Base-by-base conservation (phyloP, 768 basidiomycete genomes). In the Leccinellum albellum region DNA sequence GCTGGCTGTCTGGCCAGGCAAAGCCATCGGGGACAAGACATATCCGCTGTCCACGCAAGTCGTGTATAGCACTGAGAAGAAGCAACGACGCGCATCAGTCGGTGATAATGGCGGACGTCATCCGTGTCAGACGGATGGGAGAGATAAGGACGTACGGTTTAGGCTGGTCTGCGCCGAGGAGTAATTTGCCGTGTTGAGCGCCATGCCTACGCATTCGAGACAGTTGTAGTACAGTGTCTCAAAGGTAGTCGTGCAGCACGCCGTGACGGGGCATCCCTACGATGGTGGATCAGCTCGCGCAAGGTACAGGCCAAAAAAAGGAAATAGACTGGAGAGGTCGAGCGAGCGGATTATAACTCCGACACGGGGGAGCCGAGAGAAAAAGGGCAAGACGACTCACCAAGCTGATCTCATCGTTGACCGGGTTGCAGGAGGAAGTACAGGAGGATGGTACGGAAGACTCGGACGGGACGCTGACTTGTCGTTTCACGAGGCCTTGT, bases 181-280 rank as follows among this genome's bases (percentile, higher is more conserved):
- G 49, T 61, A 79, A 55, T 74, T 70, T 20, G 45, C 54, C 5
- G 61, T 51, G 45, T 72, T 55, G 32, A 65, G 23, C 2, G 70
- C 66, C 2, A 53, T 26, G 12, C 71, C 76, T 24, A 75, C 64
- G 55, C 81, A 82, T 4, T 64, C 33, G 59, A 79, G 65, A 57
- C 81, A 82, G 47, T 74, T 65, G 66, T 72, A 79, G 61, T 76
- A 79, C 4, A 59, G 53, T 0, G 61, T 68, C 56, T 77, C 73
- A 55, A 80, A 82, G 6, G 57, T 61, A 12, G 66, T 55, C 6
- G 74, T 68, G 62, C 81, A 82, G 54, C 80, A 82, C 21, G 60
- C 56, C 1, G 63, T 63, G 44, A 56, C 42, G 4, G 70, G 70
- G 21, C 69, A 73, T 54, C 66, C 70, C 70, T 73, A n/a, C 21